phyloP scores from a whole-genome alignment of 1,284 basidiomycete species.

The Rhodotorula sp. region DNA sequence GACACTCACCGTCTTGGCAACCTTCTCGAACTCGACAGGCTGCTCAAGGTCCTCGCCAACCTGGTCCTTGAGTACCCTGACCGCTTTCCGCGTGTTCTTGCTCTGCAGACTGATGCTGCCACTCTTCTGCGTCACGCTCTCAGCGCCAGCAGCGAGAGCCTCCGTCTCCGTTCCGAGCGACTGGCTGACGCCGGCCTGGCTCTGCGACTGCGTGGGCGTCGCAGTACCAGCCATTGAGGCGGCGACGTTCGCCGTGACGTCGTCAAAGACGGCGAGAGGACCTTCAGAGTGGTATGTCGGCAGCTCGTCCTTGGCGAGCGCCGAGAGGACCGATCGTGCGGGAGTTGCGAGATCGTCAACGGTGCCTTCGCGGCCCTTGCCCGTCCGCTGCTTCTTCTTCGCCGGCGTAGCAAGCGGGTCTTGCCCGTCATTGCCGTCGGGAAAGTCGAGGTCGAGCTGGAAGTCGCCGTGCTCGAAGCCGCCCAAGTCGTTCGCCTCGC shows the following conservation, averaged over 20 bases:
- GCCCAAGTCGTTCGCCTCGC: conserved; percentile 18
- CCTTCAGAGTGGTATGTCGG: conserved; percentile 26
- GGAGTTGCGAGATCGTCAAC: conserved; percentile 8
- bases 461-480: conserved; percentile 20
- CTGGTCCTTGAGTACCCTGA: conserved; percentile 78
- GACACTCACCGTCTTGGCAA: conserved; percentile 66
- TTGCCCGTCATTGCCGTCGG: conserved; percentile 10
- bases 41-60: conserved; percentile 51
- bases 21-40: conserved; percentile 65
- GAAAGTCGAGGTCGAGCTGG: conserved; percentile 26
- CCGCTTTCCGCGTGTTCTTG: conserved; percentile 85
- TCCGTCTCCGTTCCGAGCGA: conserved; percentile 31
- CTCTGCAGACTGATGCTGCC: conserved; percentile 34
- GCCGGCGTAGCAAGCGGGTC: conserved; percentile 13
- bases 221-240: neutral
- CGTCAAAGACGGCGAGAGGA: conserved; percentile 37
- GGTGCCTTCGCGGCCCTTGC: conserved; percentile 11
- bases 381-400: conserved; percentile 24
- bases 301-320: conserved; percentile 13
- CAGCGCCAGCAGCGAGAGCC: conserved; percentile 14
- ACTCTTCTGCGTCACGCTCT: conserved; percentile 23
- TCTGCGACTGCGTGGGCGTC: neutral
- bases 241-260: conserved; percentile 8
- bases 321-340: conserved; percentile 13
- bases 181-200: conserved; percentile 14